Conservation (phyloP, 2,329 filamentous ascomycete genomes). For the Talaromyces atroroseus region DNA sequence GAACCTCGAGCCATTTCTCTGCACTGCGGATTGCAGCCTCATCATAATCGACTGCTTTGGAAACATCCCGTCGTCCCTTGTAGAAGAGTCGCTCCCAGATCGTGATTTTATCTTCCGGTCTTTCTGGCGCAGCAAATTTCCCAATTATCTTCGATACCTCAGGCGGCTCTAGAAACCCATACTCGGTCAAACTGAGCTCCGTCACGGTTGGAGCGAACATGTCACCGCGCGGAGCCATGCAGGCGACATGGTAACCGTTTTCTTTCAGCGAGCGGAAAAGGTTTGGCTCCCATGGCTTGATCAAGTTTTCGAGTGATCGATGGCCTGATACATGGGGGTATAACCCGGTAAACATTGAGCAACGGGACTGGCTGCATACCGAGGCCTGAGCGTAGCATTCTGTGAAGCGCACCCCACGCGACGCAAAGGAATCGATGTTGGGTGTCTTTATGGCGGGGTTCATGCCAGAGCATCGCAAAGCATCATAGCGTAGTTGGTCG, state of each 20-base stretch:
- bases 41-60: slow-evolving; percentile 41
- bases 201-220: slow-evolving; percentile 42
- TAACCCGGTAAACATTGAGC: slow-evolving; percentile 44
- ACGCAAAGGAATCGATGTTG: slow-evolving; percentile 32
- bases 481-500: slow-evolving; percentile 45
- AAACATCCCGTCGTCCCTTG: slow-evolving; percentile 34
- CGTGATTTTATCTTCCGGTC: background rate
- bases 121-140: slow-evolving; percentile 21
- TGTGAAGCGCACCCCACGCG: slow-evolving; percentile 30
- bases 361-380: slow-evolving; percentile 44
- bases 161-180: slow-evolving; percentile 37
- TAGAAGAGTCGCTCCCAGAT: slow-evolving; percentile 23
- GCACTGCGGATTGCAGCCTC: slow-evolving; percentile 40
- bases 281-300: slow-evolving; percentile 48
- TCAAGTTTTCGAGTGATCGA: slow-evolving; percentile 43
- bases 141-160: slow-evolving; percentile 18
- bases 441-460: background rate
- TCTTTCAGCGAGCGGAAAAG: slow-evolving; percentile 43
- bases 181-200: slow-evolving; percentile 43
- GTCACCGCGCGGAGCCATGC: slow-evolving; percentile 28
- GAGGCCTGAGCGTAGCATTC: slow-evolving; percentile 45
- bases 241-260: slow-evolving; percentile 45
- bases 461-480: slow-evolving; percentile 31
- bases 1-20: slow-evolving; percentile 41
- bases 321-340: slow-evolving; percentile 46